phyloP scores from a whole-genome alignment of 2,329 filamentous ascomycete species.

The Echinosphaeria canescens region DNA sequence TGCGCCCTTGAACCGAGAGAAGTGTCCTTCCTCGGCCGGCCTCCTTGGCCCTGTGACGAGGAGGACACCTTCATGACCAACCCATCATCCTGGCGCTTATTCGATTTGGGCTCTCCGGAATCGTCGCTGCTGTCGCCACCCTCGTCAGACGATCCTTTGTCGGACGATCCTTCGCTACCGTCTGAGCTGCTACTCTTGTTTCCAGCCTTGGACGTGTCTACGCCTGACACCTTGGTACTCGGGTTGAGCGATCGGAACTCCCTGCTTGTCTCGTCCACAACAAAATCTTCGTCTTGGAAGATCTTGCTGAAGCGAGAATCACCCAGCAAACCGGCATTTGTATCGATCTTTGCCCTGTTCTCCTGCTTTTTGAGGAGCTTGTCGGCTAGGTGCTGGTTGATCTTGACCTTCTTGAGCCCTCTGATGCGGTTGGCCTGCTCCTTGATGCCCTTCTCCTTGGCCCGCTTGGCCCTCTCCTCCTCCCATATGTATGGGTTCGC shows the following conservation, averaged over 20 bases:
- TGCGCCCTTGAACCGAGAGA: constrained; percentile 32
- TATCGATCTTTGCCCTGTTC: constrained; percentile 32
- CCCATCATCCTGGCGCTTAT: constrained; percentile 14
- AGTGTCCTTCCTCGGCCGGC: constrained; percentile 32
- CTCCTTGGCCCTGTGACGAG: constrained; percentile 29
- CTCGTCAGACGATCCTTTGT: constrained; percentile 18
- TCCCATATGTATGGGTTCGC: constrained; percentile 88
- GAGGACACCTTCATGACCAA: constrained; percentile 48
- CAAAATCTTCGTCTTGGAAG: constrained; percentile 86
- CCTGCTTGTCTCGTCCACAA: constrained; percentile 69
- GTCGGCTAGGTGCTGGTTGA: constrained; percentile 68
- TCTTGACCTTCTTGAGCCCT: constrained; percentile 92
- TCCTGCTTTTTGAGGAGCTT: constrained; percentile 47
- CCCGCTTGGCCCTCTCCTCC: constrained; percentile 73
- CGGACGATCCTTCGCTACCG: constrained; percentile 20
- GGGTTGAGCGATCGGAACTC: constrained; percentile 85
- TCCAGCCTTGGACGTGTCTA: constrained; percentile 3
- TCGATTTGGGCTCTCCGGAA: constrained; percentile 11
- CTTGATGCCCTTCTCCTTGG: constrained; percentile 92
- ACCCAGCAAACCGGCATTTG: constrained; percentile 44
- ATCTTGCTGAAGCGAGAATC: constrained; percentile 75
- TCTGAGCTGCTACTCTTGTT: constrained; percentile 1
- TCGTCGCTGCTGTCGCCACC: constrained; percentile 13
- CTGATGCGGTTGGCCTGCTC: constrained; percentile 89
- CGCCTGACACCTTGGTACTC: constrained; percentile 38